A percentile compares a stretch with the other conserved stretches of the same genome.
These are phyloP conservation scores for Mallotus repandus DNA, from an alignment of 441 rosid species.

Conservation along the genomic window DNA sequence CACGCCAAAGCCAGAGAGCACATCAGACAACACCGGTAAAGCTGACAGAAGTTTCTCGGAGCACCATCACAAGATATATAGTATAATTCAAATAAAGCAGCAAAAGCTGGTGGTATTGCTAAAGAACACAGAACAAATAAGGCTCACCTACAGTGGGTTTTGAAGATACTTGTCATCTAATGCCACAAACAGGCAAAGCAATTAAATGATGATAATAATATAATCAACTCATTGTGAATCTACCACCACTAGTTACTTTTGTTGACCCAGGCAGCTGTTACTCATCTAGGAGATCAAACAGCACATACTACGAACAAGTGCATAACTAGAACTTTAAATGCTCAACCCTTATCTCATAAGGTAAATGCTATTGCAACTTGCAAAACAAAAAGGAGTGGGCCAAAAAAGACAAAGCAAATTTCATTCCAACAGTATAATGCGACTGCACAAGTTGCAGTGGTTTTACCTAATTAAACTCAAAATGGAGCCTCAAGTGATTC, in stretches of 20 bases:
- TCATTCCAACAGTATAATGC: not conserved
- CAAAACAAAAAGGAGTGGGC: not conserved
- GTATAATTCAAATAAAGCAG: not conserved
- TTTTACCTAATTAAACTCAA: constrained; percentile 40
- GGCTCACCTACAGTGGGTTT: not conserved
- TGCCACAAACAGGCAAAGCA: not conserved
- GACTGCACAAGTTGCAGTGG: not conserved
- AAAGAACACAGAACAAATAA: not conserved
- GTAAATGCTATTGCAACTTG: not conserved
- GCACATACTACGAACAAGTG: not conserved
- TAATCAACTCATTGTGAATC: not conserved
- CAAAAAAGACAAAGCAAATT: not conserved
- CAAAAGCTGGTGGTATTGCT: not conserved
- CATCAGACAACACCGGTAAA: not conserved
- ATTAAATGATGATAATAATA: not conserved
- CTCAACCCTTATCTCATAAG: not conserved
- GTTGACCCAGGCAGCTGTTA: not conserved
- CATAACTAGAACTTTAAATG: not conserved
- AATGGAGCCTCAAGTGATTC: constrained; percentile 96
- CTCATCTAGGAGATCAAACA: not conserved
- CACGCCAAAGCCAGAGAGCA: not conserved
- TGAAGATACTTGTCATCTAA: not conserved
- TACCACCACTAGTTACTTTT: not conserved
- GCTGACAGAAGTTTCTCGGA: not conserved
- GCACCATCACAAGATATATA: not conserved